A percentile compares a stretch with the other conserved stretches of the same genome.
phyloP scores from a whole-genome alignment of 345 rosid species.

The Pugionium cornutum region DNA sequence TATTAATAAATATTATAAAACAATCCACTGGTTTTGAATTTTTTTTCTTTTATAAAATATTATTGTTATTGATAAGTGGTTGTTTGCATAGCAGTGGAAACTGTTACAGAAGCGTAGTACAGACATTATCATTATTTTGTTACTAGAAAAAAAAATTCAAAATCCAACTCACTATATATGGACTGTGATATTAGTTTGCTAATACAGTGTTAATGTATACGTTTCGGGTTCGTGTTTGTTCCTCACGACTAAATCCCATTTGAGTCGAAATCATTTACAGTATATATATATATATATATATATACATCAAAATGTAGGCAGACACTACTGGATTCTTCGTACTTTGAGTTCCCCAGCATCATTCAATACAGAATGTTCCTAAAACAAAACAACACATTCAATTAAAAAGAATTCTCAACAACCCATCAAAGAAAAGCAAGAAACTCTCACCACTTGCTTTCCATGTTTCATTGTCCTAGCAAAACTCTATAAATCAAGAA shows the following conservation, averaged over 20 bases:
- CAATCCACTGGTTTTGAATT: constrained; percentile 5
- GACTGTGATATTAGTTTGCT: constrained; percentile 1
- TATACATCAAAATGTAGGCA: too few relatives aligned
- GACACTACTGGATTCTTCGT: neutral
- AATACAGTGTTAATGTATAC: too few relatives aligned
- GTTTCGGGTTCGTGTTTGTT: too few relatives aligned
- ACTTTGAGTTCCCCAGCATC: constrained; percentile 18
- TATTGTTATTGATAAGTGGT: constrained; percentile 12
- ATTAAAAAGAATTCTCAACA: constrained; percentile 6
- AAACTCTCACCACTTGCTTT: constrained; percentile 20
- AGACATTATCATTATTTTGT: constrained; percentile 1
- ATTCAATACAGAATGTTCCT: constrained; percentile 33
- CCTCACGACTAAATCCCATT: too few relatives aligned
- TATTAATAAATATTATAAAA: constrained; percentile 14
- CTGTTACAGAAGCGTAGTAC: constrained; percentile 15
- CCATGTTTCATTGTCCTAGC: constrained; percentile 1
- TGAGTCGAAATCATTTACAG: too few relatives aligned
- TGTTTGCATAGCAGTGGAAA: constrained; percentile 27
- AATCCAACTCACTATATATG: neutral
- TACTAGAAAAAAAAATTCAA: constrained; percentile 5
- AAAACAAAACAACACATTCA: constrained; percentile 25
- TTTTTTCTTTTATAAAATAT: neutral
- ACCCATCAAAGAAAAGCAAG: neutral
- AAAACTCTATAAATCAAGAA: constrained; percentile 36
- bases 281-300: too few relatives aligned